A percentile compares a stretch with the other conserved stretches of the same genome.
These are phyloP conservation scores for Magnusiomyces starmeri DNA, from an alignment of 1,139 yeast genomes.

Conservation along the genomic window DNA sequence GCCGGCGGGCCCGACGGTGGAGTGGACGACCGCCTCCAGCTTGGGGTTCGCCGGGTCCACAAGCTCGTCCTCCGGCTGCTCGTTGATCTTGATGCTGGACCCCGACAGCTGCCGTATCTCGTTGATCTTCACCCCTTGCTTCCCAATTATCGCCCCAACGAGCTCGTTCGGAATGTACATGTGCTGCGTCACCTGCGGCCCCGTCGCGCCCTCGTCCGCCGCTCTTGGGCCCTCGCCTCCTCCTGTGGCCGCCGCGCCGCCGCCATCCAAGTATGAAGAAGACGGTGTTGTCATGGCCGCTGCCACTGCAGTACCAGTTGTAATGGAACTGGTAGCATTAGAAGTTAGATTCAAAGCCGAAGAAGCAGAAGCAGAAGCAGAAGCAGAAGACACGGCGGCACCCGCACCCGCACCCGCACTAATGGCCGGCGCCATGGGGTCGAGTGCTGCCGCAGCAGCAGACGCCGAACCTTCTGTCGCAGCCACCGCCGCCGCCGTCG, in stretches of 20 bases:
- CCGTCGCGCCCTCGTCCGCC: constrained; percentile 27
- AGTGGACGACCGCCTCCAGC: constrained; percentile 21
- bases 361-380: too few relatives aligned
- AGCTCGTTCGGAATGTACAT: constrained; percentile 62
- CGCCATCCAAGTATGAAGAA: constrained; percentile 21
- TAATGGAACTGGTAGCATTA: constrained; percentile 2
- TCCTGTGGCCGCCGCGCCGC: constrained; percentile 15
- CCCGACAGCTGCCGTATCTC: constrained; percentile 72
- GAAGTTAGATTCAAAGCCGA: too few relatives aligned
- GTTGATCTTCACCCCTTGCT: constrained; percentile 70
- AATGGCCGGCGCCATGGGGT: too few relatives aligned
- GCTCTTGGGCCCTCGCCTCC: too few relatives aligned
- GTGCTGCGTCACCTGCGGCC: constrained; percentile 26
- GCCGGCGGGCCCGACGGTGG: neutral
- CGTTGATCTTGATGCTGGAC: constrained; percentile 45
- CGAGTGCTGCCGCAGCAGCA: constrained; percentile 1
- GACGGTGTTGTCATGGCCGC: constrained; percentile 13
- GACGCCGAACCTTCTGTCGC: neutral
- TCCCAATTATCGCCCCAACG: constrained; percentile 82
- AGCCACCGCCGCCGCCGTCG: neutral
- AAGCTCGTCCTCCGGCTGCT: constrained; percentile 13
- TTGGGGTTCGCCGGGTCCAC: constrained; percentile 2
- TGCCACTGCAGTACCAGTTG: constrained; percentile 7
- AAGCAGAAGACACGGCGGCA: too few relatives aligned
- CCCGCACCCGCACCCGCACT: too few relatives aligned